A percentile compares a stretch with the other conserved stretches of the same genome.
Evolutionary conservation across 768 basidiomycete species (phyloP).

Genomic region (Trametes cubensis): DNA sequence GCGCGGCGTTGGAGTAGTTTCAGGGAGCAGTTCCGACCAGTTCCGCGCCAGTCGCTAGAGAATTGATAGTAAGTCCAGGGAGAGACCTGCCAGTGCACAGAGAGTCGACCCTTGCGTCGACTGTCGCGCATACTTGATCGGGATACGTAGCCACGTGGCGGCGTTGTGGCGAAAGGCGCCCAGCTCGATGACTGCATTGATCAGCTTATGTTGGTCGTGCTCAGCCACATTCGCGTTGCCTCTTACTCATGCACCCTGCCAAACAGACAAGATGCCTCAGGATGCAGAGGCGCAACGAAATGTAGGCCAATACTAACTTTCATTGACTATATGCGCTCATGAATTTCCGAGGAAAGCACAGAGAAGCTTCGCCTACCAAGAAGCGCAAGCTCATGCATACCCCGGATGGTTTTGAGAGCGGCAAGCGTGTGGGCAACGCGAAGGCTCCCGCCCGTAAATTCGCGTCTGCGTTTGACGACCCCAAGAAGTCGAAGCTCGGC

Average conservation of each 20-base stretch:
- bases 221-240: no score
- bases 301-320: not conserved
- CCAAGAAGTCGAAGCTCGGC: slow-evolving; percentile 6
- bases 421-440: not conserved
- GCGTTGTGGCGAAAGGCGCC: not conserved
- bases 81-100: not conserved
- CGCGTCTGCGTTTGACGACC: slow-evolving; percentile 20
- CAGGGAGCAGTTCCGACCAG: no score
- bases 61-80: no score
- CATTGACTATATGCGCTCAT: not conserved
- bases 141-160: slow-evolving; percentile 16
- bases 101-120: not conserved
- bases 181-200: not conserved
- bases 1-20: not conserved
- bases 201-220: no score
- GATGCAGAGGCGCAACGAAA: not conserved
- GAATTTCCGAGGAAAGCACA: not conserved
- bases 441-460: slow-evolving; percentile 16
- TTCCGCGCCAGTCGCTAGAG: no score
- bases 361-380: slow-evolving; percentile 5
- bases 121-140: slow-evolving; percentile 9
- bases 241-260: not conserved
- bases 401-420: slow-evolving; percentile 18
- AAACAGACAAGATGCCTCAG: not conserved
- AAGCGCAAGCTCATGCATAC: slow-evolving; percentile 18